Base-by-base conservation (phyloP, 2,329 filamentous ascomycete species). In the Aspergillus fumigatiaffinis region DNA sequence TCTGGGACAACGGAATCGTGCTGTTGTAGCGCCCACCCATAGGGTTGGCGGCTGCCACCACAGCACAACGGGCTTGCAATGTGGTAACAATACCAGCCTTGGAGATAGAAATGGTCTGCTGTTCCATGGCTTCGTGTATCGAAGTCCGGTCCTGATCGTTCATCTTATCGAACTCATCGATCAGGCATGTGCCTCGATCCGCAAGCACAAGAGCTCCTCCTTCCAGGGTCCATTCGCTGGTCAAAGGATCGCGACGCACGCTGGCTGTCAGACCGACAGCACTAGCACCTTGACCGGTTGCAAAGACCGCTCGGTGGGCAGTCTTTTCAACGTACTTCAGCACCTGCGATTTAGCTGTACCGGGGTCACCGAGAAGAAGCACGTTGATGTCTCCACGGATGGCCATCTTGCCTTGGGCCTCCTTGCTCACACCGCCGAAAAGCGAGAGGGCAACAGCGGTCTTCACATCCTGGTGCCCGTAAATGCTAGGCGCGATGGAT, bases 91-190 rank as follows among this genome's bases (percentile, higher is more conserved):
- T 99, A 76, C 94, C 94, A 0, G 94, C 94, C 74, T 99, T 99
- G 63, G 92, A 96, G 70, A 99, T 99, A 60, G 93, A 97, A 65
- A 99, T 99, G 1, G 94, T 99, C 77, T 99, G 94, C 76, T 99
- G 94, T 76, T 99, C 94, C 94, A 99, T 99, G 59, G 94, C 94
- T 81, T 99, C 94, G 83, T 99, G 94, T 66, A 99, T 99, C 7
- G 92, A 96, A 1, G 94, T 97, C 63, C 94, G 87, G 74, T 99
- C 94, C 72, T 97, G 92, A 73, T 99, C 94, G 73, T 97, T 97
- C 94, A 99, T 99, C 82, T 99, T 99, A 84, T 99, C 94, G 68
- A 99, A 99, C 76, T 99, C 94, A 68, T 99, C 94, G 61, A 99
- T 99, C 29, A 99, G 82, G 70, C 94, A 97, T 17, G 91, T 96